A percentile compares a stretch with the other conserved stretches of the same genome.
Evolutionary conservation across 345 rosid genomes (phyloP).

Genomic region (Carallia pectinifolia): DNA sequence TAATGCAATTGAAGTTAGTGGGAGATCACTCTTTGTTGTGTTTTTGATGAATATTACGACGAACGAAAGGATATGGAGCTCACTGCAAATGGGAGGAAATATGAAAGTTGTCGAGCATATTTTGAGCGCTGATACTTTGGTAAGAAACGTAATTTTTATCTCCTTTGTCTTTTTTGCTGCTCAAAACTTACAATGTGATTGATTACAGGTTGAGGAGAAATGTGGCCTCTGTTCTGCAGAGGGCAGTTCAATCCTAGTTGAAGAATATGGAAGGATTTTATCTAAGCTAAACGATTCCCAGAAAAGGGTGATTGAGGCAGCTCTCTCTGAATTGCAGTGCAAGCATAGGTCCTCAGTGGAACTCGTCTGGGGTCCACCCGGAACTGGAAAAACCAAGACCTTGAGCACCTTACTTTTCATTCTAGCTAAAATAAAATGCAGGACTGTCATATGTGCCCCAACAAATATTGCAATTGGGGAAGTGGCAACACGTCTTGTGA

Average conservation of each 20-base stretch:
- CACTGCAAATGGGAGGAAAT: slow-evolving; percentile 27
- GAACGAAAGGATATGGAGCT: slow-evolving; percentile 36
- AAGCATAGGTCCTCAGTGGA: slow-evolving; percentile 32
- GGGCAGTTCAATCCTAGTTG: background rate
- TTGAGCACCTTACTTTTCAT: slow-evolving; percentile 27
- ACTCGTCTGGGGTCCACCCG: slow-evolving; percentile 58
- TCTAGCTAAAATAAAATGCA: slow-evolving; percentile 35
- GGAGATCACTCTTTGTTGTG: slow-evolving; percentile 27
- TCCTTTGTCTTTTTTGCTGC: too few species aligned
- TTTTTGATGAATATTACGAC: slow-evolving; percentile 35
- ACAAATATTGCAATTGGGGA: slow-evolving; percentile 51
- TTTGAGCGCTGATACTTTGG: slow-evolving; percentile 29
- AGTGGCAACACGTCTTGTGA: slow-evolving; percentile 42
- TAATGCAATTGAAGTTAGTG: background rate
- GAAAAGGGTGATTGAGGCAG: slow-evolving; percentile 19
- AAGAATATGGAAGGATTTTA: background rate
- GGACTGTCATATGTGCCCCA: slow-evolving; percentile 45
- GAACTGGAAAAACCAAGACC: slow-evolving; percentile 58
- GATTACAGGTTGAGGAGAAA: slow-evolving; percentile 30
- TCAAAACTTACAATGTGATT: background rate
- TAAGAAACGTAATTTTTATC: slow-evolving; percentile 10
- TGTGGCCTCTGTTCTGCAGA: slow-evolving; percentile 16
- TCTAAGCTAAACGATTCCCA: slow-evolving; percentile 40
- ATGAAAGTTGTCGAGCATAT: slow-evolving; percentile 25
- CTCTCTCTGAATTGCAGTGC: slow-evolving; percentile 26